Evolutionary conservation across 768 basidiomycete genomes (phyloP).

Genomic region (Melanogaster broomeanus): DNA sequence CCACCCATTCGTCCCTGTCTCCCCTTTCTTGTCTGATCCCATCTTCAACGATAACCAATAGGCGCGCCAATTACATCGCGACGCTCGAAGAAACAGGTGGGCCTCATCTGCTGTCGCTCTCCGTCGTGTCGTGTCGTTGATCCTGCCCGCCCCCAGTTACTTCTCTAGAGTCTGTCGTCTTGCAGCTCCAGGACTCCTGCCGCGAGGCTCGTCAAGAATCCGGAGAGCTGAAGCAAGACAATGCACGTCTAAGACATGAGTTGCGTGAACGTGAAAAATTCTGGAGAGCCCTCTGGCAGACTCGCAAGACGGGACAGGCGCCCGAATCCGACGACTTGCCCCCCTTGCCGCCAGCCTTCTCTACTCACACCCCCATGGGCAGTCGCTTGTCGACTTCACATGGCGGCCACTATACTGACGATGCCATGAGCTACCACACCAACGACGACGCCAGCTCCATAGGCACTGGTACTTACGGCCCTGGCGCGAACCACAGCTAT

Average conservation of each 20-base stretch:
- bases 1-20: not conserved
- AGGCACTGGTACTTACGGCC: slow-evolving; percentile 46
- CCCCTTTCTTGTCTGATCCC: slow-evolving; percentile 21
- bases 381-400: slow-evolving; percentile 42
- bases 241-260: slow-evolving; percentile 61
- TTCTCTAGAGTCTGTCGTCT: slow-evolving; percentile 80
- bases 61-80: slow-evolving; percentile 81
- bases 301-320: slow-evolving; percentile 57
- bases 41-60: no score
- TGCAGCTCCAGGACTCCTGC: slow-evolving; percentile 81
- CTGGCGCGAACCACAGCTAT: slow-evolving; percentile 40
- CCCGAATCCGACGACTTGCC: slow-evolving; percentile 55
- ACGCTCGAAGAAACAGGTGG: slow-evolving; percentile 82
- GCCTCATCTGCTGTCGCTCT: slow-evolving; percentile 4
- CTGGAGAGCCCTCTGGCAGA: slow-evolving; percentile 69
- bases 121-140: slow-evolving; percentile 9
- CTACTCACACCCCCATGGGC: slow-evolving; percentile 36
- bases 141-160: slow-evolving; percentile 53
- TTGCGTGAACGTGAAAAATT: slow-evolving; percentile 72
- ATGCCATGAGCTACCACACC: slow-evolving; percentile 50
- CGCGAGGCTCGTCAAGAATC: slow-evolving; percentile 64
- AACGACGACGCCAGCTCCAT: slow-evolving; percentile 46
- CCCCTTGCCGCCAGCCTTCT: slow-evolving; percentile 47
- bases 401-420: slow-evolving; percentile 38
- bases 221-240: slow-evolving; percentile 65